A percentile compares a stretch with the other conserved stretches of the same genome.
These are phyloP conservation scores for Naegleria lovaniensis DNA, from an alignment of 208 protist species.

Conservation along the genomic window DNA sequence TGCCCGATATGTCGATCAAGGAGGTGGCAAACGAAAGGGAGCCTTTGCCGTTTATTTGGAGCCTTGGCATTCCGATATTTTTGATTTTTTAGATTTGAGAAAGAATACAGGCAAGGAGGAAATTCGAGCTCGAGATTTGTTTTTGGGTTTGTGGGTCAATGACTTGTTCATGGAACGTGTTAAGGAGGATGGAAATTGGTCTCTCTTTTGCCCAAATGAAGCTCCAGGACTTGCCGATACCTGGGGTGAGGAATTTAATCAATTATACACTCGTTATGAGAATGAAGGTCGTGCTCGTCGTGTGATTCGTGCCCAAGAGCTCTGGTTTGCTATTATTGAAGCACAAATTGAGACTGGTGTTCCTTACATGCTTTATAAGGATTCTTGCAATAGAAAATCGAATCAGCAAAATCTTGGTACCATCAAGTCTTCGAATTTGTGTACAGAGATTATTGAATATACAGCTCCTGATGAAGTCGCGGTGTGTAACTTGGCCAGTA, in stretches of 20 bases:
- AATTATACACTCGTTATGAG: slow-evolving; percentile 86
- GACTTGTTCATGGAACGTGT: slow-evolving; percentile 99
- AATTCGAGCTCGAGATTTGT: slow-evolving; percentile 89
- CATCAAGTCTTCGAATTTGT: slow-evolving; percentile 97
- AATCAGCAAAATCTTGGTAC: slow-evolving; percentile 99
- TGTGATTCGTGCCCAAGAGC: slow-evolving; percentile 85
- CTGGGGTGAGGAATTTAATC: slow-evolving; percentile 90
- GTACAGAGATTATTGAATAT: slow-evolving; percentile 98
- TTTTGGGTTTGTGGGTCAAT: slow-evolving; percentile 97
- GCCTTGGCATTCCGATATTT: slow-evolving; percentile 98
- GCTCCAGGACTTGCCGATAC: slow-evolving; percentile 85
- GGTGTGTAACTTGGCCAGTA: slow-evolving; percentile 97
- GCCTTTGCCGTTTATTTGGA: slow-evolving; percentile 98
- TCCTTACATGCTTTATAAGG: slow-evolving; percentile 99
- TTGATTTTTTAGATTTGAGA: slow-evolving; percentile 93
- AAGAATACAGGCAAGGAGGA: slow-evolving; percentile 98
- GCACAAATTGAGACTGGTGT: slow-evolving; percentile 97
- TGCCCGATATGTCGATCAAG: slow-evolving; percentile 96
- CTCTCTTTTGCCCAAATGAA: slow-evolving; percentile 93
- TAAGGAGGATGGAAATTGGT: slow-evolving; percentile 84
- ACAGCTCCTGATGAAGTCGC: slow-evolving; percentile 91
- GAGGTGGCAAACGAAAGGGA: slow-evolving; percentile 95
- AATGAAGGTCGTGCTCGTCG: slow-evolving; percentile 68
- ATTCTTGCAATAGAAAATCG: slow-evolving; percentile 96
- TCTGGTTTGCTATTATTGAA: slow-evolving; percentile 97